Conservation (phyloP, 2,329 filamentous ascomycete species). For the Microsporum ferrugineum region DNA sequence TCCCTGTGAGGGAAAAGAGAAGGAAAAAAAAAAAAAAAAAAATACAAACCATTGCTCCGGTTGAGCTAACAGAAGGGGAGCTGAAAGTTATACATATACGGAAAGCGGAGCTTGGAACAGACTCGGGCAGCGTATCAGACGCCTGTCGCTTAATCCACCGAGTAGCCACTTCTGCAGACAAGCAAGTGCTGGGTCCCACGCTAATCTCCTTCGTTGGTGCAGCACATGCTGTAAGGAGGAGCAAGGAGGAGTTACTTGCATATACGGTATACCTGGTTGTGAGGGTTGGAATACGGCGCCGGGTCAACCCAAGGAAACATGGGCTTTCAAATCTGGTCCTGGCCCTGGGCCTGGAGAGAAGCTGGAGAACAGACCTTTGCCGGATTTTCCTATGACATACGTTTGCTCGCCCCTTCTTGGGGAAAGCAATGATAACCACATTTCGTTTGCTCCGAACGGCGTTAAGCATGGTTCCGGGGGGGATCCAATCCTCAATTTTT, state of each 20-base stretch:
- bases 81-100: not conserved
- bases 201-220: not conserved
- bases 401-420: not conserved
- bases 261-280: not conserved
- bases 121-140: not conserved
- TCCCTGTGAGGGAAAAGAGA: not conserved
- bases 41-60: not conserved
- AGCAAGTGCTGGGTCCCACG: not conserved
- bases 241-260: not conserved
- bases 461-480: not conserved
- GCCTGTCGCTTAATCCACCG: conserved; percentile 3
- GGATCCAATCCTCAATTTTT: not conserved
- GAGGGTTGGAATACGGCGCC: not conserved
- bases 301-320: not conserved
- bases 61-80: not conserved
- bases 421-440: not conserved
- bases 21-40: not conserved
- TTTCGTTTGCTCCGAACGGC: conserved; percentile 1
- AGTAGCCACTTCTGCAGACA: conserved; percentile 1
- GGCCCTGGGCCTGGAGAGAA: not conserved
- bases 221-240: not conserved
- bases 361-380: not conserved
- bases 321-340: not conserved
- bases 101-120: not conserved
- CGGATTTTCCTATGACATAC: not conserved